phyloP scores from a whole-genome alignment of 495 filamentous ascomycete genomes.

The Xylaria cubensis region DNA sequence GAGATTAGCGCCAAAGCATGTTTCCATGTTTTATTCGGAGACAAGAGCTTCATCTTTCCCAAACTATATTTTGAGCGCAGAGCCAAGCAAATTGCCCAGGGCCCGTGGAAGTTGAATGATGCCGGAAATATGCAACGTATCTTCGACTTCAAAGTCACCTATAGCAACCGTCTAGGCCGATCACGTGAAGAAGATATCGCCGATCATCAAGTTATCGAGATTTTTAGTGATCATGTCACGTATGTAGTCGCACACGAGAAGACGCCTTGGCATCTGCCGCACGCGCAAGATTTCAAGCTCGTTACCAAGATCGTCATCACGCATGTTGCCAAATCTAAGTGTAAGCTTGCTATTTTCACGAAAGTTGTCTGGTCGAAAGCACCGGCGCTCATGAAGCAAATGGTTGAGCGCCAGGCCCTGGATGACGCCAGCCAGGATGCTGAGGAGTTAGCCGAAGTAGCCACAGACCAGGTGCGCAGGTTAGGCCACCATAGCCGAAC shows the following conservation, averaged over 20 bases:
- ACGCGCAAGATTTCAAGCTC: conserved; percentile 77
- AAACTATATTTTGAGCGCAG: conserved; percentile 85
- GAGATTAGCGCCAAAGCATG: conserved; percentile 90
- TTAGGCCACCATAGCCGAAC: conserved; percentile 83
- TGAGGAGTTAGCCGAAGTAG: conserved; percentile 81
- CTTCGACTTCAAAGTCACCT: conserved; percentile 80
- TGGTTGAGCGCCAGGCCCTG: conserved; percentile 82
- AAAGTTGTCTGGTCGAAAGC: conserved; percentile 83
- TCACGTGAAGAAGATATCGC: conserved; percentile 65
- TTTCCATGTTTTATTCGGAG: conserved; percentile 95
- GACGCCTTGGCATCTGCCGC: conserved; percentile 89
- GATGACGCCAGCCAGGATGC: conserved; percentile 83
- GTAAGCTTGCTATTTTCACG: conserved; percentile 87
- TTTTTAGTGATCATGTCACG: conserved; percentile 92
- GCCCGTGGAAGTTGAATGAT: conserved; percentile 78
- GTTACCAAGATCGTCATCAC: conserved; percentile 94
- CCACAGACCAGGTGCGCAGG: conserved; percentile 84
- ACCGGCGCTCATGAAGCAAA: conserved; percentile 67
- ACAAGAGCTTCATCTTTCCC: conserved; percentile 93
- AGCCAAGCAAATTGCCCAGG: conserved; percentile 81
- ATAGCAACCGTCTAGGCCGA: conserved; percentile 68
- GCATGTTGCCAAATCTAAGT: conserved; percentile 87
- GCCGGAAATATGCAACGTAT: conserved; percentile 73
- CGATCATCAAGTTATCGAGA: conserved; percentile 89
- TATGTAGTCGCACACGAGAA: conserved; percentile 91